Base-by-base conservation (phyloP, 192 early-diverging fungal species). In the Coemansia sp. region DNA sequence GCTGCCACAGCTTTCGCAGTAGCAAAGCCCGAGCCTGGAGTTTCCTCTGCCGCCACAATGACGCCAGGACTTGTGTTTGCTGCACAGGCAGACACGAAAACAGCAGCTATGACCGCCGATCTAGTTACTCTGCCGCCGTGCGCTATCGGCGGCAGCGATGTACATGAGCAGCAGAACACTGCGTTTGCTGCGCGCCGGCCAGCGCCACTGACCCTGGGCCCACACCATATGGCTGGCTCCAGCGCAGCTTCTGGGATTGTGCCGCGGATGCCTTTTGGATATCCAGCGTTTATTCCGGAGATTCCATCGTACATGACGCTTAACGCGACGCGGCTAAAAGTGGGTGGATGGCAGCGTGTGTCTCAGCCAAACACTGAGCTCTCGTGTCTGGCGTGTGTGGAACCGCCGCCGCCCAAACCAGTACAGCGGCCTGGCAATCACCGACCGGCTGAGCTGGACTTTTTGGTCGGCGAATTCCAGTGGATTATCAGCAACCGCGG, bases 371-470 rank as follows among this genome's bases (percentile, higher is more conserved):
- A 81, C 47, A 75, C 73, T 2, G 78, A 81, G 67, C 72, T 81
- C 27, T 64, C 61, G 1, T 81, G 78, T 37, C 56, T 75, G 67
- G 78, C 78, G 0, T 81, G 73, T 41, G 78, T 81, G 12, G 72
- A 71, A 67, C 72, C 69, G 38, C 78, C 78, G 49, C 63, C 72
- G 8, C 78, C 68, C 49, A 75, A 69, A 58, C 78, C 78, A 4
- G 78, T 81, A 26, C 69, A 71, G 73, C 78, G 78, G 1, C 78
- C 78, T 9, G 78, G 78, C n/a, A 81, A 67, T 49, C 78, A 81
- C 27, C 67, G 78, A 8, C 73, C 78, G 19, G 70, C 78, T 4
- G 78, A 81, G 61, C 73, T 81, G n/a, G 78, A 75, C 55, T 71
- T 69, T 51, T 70, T 81, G 43, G 69, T 75, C 1, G 78, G 78